These are phyloP conservation scores for Sugiyamaella xylanicola DNA, from an alignment of 1,139 yeast genomes.

Conservation along the genomic window DNA sequence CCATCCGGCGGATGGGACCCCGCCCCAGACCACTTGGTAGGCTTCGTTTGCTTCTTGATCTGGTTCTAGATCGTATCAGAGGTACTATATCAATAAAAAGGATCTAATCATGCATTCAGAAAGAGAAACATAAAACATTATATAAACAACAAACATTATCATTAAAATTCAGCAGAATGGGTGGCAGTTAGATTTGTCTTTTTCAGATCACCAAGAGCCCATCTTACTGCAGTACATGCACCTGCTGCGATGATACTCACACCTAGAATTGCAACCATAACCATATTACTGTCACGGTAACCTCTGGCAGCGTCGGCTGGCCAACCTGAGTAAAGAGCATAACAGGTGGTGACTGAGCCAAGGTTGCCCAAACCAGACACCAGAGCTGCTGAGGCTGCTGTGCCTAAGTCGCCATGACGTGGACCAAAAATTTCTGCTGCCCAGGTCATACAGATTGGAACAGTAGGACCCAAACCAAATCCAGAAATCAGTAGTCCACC, in stretches of 20 bases:
- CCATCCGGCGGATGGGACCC: too few relatives aligned
- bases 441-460: slow-evolving; percentile 88
- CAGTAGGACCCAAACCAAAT: slow-evolving; percentile 87
- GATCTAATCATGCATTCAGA: too few relatives aligned
- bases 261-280: slow-evolving; percentile 76
- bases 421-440: slow-evolving; percentile 73
- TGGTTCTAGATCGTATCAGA: too few relatives aligned
- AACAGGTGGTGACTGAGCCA: slow-evolving; percentile 83
- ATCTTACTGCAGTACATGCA: slow-evolving; percentile 35
- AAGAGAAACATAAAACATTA: not conserved
- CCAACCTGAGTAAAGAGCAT: slow-evolving; percentile 87
- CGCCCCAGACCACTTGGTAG: too few relatives aligned
- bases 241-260: slow-evolving; percentile 59
- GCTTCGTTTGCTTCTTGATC: too few relatives aligned
- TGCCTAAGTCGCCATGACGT: slow-evolving; percentile 79
- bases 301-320: slow-evolving; percentile 67
- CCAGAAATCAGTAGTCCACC: slow-evolving; percentile 82
- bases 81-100: too few relatives aligned
- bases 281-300: slow-evolving; percentile 76
- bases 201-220: slow-evolving; percentile 36
- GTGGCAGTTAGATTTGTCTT: not conserved
- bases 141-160: slow-evolving; percentile 7
- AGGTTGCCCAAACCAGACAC: slow-evolving; percentile 85
- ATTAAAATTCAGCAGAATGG: not conserved
- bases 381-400: slow-evolving; percentile 79